Conservation (phyloP, 2,329 filamentous ascomycete genomes). For the Sporothrix humicola region DNA sequence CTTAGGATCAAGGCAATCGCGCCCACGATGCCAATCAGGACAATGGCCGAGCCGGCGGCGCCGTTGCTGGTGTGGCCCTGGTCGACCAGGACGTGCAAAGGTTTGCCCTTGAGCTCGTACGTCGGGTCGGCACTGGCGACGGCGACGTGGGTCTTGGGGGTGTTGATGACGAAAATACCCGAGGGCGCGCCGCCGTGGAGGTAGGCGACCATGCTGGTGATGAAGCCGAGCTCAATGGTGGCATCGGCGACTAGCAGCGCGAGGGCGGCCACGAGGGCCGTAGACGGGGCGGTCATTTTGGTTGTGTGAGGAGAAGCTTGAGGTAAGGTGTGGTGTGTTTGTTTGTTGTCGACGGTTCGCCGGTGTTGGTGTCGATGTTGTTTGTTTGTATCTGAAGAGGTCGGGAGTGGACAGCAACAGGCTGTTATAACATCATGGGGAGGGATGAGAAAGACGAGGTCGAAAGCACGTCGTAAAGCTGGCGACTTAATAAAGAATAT, state of each 20-base stretch:
- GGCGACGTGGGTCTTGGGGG: conserved; percentile 29
- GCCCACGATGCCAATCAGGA: conserved; percentile 46
- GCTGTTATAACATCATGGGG: conserved; percentile 8
- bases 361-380: neutral
- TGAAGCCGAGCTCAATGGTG: conserved; percentile 48
- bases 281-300: conserved; percentile 34
- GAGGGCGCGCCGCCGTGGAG: conserved; percentile 43
- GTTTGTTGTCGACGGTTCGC: neutral
- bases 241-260: conserved; percentile 47
- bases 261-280: conserved; percentile 40
- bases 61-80: conserved; percentile 52
- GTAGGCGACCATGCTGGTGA: conserved; percentile 49
- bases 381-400: neutral
- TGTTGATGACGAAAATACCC: conserved; percentile 41
- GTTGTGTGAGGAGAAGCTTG: neutral
- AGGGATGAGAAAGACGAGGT: too few species aligned
- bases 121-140: conserved; percentile 27
- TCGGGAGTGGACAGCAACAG: too few species aligned
- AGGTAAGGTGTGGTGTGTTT: neutral
- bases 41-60: conserved; percentile 48
- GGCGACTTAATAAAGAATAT: too few species aligned
- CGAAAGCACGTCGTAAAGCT: too few species aligned
- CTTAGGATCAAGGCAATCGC: conserved; percentile 42
- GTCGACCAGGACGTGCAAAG: conserved; percentile 46
- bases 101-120: conserved; percentile 43